Evolutionary conservation across 192 early-diverging fungal species (phyloP).

Genomic region (Thamnidium elegans): DNA sequence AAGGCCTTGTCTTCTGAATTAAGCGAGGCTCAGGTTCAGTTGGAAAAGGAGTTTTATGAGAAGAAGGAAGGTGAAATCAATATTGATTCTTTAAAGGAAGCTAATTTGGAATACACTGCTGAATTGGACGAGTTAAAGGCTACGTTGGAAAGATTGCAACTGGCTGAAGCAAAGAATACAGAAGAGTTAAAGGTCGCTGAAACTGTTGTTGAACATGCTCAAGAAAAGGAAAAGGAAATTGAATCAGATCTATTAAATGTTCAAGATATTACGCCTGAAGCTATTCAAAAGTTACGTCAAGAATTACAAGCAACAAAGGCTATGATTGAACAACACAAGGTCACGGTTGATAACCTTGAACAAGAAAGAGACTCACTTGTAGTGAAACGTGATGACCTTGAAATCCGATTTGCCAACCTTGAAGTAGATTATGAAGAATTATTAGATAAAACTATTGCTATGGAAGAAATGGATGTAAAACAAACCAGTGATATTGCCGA

Average conservation of each 20-base stretch:
- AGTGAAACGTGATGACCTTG: slow-evolving; percentile 65
- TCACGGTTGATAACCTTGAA: slow-evolving; percentile 58
- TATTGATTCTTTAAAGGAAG: slow-evolving; percentile 84
- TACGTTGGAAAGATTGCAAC: slow-evolving; percentile 48
- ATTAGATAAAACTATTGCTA: slow-evolving; percentile 64
- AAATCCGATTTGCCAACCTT: slow-evolving; percentile 59
- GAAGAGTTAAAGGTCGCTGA: slow-evolving; percentile 78
- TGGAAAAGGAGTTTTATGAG: slow-evolving; percentile 86
- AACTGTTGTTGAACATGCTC: slow-evolving; percentile 46
- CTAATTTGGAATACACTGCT: slow-evolving; percentile 69
- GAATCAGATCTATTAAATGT: slow-evolving; percentile 49
- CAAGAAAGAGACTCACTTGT: slow-evolving; percentile 57
- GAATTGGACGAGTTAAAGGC: slow-evolving; percentile 79
- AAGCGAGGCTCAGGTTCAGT: slow-evolving; percentile 72
- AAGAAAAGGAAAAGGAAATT: slow-evolving; percentile 63
- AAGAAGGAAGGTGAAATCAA: slow-evolving; percentile 85
- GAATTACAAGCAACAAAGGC: slow-evolving; percentile 69
- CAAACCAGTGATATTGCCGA: slow-evolving; percentile 57
- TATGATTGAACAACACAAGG: slow-evolving; percentile 61
- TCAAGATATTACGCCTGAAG: slow-evolving; percentile 46
- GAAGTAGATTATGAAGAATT: slow-evolving; percentile 85
- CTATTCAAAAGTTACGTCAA: slow-evolving; percentile 58
- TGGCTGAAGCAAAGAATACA: slow-evolving; percentile 71
- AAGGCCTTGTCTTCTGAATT: slow-evolving; percentile 69
- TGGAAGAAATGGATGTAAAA: slow-evolving; percentile 56